phyloP scores from a whole-genome alignment of 2,329 filamentous ascomycete genomes.

The Pezicula radicicola region DNA sequence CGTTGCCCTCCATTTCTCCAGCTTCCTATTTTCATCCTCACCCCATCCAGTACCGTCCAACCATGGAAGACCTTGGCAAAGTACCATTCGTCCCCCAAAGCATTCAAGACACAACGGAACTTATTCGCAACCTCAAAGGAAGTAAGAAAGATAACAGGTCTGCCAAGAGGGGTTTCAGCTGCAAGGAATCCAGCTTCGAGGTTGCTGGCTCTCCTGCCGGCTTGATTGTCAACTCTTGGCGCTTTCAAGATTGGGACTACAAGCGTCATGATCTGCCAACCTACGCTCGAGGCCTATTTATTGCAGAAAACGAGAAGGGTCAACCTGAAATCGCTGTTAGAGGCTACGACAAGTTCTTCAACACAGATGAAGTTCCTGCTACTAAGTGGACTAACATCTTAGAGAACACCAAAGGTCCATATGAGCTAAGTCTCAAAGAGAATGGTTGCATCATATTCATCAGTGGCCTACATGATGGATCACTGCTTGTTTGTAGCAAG shows the following conservation, averaged over 20 bases:
- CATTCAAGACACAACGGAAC: conserved; percentile 54
- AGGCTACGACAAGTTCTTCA: conserved; percentile 99
- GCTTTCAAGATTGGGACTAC: conserved; percentile 93
- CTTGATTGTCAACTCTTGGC: conserved; percentile 83
- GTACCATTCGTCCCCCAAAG: conserved; percentile 70
- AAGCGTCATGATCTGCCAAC: conserved; percentile 83
- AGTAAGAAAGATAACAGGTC: conserved; percentile 62
- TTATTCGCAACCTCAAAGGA: conserved; percentile 52
- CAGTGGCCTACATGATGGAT: conserved; percentile 83
- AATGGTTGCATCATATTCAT: conserved; percentile 99
- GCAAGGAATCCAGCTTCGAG: conserved; percentile 76
- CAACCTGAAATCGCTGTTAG: conserved; percentile 77
- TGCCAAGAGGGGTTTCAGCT: conserved; percentile 62
- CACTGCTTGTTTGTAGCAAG: conserved; percentile 95
- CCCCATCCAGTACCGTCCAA: conserved; percentile 15
- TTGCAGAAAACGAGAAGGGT: conserved; percentile 63
- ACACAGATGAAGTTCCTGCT: conserved; percentile 74
- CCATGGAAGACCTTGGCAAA: conserved; percentile 48
- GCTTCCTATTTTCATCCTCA: conserved; percentile 2
- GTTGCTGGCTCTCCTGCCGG: conserved; percentile 61
- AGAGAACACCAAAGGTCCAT: conserved; percentile 75
- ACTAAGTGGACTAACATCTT: conserved; percentile 84
- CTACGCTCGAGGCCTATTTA: conserved; percentile 92
- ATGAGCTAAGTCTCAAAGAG: conserved; percentile 95
- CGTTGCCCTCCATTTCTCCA: background rate